Conservation (phyloP, 805 yeast genomes). For the Cyberlindnera xylosilytica region DNA sequence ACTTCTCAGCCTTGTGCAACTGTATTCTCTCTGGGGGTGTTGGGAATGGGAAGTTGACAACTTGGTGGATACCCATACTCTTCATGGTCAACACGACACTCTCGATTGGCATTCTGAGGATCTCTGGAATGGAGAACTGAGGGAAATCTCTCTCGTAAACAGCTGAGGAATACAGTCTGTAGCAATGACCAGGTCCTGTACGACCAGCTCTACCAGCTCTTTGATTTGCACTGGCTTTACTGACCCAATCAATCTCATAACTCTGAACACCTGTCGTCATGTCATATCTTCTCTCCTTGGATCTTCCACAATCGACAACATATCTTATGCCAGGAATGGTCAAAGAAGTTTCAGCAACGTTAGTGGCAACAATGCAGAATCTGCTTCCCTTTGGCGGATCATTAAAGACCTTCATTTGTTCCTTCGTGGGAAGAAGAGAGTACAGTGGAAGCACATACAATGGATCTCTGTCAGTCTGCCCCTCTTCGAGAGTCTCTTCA, state of each 20-base stretch:
- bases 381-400: conserved; percentile 83
- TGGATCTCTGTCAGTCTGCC: conserved; percentile 72
- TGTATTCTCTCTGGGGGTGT: conserved; percentile 76
- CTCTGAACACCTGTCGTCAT: conserved; percentile 89
- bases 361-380: conserved; percentile 91
- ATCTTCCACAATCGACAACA: conserved; percentile 92
- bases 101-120: conserved; percentile 92
- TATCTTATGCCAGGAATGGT: conserved; percentile 95
- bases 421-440: conserved; percentile 88
- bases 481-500: conserved; percentile 69
- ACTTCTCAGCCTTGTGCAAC: conserved; percentile 60
- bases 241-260: conserved; percentile 86
- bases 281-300: conserved; percentile 82
- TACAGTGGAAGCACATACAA: conserved; percentile 88
- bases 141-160: conserved; percentile 82
- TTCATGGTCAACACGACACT: conserved; percentile 95
- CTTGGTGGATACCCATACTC: conserved; percentile 91
- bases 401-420: conserved; percentile 90
- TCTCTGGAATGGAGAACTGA: conserved; percentile 86
- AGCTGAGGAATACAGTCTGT: conserved; percentile 89
- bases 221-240: conserved; percentile 95
- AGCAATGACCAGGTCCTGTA: conserved; percentile 98
- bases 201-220: conserved; percentile 97
- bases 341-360: conserved; percentile 95
- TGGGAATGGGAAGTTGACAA: conserved; percentile 92